Evolutionary conservation across 169 alveolate species (phyloP).

Genomic region (Plasmodium vivax): DNA sequence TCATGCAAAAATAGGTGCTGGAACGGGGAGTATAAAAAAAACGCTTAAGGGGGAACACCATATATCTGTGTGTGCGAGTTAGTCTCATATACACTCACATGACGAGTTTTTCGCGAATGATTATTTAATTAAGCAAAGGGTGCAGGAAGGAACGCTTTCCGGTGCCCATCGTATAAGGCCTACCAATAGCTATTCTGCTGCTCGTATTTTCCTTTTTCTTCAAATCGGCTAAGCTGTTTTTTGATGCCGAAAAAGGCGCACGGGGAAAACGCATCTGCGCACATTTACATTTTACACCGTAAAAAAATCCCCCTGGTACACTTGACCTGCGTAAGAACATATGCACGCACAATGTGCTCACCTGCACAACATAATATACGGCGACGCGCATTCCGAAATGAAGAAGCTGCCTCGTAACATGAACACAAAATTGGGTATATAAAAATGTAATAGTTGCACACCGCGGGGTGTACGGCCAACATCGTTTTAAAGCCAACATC

Average conservation of each 20-base stretch:
- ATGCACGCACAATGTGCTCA: background rate
- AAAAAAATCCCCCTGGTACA: background rate
- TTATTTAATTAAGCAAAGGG: background rate
- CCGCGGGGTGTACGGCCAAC: background rate
- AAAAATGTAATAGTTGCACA: background rate
- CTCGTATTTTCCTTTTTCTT: background rate
- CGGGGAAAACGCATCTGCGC: background rate
- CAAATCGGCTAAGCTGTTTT: background rate
- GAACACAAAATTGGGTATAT: background rate
- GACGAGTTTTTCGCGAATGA: background rate
- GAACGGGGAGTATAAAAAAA: background rate
- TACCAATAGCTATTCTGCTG: background rate
- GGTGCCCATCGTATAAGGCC: background rate
- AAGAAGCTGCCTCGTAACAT: background rate
- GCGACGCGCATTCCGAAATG: background rate
- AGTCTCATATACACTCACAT: background rate
- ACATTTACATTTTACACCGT: background rate
- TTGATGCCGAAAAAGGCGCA: background rate
- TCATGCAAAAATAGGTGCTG: background rate
- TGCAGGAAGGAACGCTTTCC: background rate
- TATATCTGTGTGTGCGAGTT: background rate
- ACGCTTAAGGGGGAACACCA: background rate
- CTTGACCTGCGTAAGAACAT: background rate
- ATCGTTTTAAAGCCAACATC: too few relatives aligned
- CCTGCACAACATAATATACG: background rate